A percentile compares a stretch with the other conserved stretches of the same genome.
phyloP scores from a whole-genome alignment of 2,329 filamentous ascomycete species.

The Xylaria sp. region DNA sequence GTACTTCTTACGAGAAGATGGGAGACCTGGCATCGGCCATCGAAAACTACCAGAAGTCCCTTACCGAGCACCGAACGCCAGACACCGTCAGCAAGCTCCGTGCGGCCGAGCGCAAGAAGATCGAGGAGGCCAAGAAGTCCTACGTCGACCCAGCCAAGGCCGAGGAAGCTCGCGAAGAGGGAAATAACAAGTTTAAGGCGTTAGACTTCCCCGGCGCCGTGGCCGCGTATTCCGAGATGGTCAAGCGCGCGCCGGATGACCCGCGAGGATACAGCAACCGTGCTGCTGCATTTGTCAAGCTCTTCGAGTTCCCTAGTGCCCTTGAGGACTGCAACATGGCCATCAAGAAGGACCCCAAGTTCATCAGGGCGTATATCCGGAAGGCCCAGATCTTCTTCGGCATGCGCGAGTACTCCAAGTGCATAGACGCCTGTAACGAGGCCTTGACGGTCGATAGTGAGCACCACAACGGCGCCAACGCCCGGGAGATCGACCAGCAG shows the following conservation, averaged over 20 bases:
- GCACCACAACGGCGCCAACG: constrained; percentile 71
- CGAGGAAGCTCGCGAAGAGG: constrained; percentile 91
- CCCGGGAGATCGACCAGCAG: constrained; percentile 89
- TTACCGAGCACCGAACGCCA: constrained; percentile 95
- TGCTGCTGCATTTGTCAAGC: constrained; percentile 93
- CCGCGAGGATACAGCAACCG: constrained; percentile 96
- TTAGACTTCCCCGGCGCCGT: constrained; percentile 94
- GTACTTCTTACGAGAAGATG: constrained; percentile 88
- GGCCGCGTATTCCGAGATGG: constrained; percentile 93
- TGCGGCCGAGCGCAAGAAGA: constrained; percentile 83
- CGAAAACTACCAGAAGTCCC: constrained; percentile 87
- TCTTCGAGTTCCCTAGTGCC: constrained; percentile 92
- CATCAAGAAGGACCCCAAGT: constrained; percentile 86
- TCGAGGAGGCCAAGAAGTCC: constrained; percentile 71
- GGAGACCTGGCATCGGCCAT: constrained; percentile 80
- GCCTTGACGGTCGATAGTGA: constrained; percentile 76
- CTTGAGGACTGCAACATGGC: constrained; percentile 90
- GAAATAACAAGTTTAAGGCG: constrained; percentile 97
- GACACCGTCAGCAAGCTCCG: constrained; percentile 93
- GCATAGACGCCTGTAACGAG: constrained; percentile 84
- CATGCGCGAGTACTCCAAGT: constrained; percentile 98
- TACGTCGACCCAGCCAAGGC: constrained; percentile 92
- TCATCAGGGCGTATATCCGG: constrained; percentile 94
- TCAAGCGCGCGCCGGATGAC: constrained; percentile 90
- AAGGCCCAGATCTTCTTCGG: constrained; percentile 95